These are phyloP conservation scores for Stereocaulon alpinum DNA, from an alignment of 495 filamentous ascomycete genomes.

Conservation along the genomic window DNA sequence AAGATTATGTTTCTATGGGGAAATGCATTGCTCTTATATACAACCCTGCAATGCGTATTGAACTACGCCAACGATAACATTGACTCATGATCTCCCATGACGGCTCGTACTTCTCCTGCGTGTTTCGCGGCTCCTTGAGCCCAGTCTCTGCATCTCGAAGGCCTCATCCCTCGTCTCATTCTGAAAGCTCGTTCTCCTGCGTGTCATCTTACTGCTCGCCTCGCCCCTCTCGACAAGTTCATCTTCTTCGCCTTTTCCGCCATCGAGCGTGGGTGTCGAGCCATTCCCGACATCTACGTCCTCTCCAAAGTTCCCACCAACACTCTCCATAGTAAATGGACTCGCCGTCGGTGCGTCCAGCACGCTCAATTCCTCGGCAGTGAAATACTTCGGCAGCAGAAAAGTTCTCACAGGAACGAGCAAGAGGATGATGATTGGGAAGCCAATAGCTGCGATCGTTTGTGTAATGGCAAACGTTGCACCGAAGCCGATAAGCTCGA, in stretches of 20 bases:
- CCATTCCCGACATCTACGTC: conserved; percentile 19
- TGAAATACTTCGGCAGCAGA: conserved; percentile 63
- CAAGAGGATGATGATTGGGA: conserved; percentile 74
- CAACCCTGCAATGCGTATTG: too few relatives aligned
- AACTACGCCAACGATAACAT: too few relatives aligned
- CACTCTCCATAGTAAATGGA: conserved; percentile 76
- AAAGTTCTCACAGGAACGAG: conserved; percentile 69
- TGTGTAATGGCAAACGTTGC: conserved; percentile 93
- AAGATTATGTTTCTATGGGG: too few relatives aligned
- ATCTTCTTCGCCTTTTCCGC: conserved; percentile 27
- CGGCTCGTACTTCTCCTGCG: not conserved
- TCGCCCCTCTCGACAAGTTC: conserved; percentile 20
- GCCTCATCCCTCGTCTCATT: not conserved
- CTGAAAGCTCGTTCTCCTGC: conserved; percentile 12
- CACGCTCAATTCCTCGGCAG: conserved; percentile 51
- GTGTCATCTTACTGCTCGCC: not conserved
- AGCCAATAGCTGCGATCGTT: conserved; percentile 88
- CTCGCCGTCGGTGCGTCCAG: conserved; percentile 77
- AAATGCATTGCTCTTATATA: too few relatives aligned
- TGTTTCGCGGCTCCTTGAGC: too few relatives aligned
- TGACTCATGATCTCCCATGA: not conserved
- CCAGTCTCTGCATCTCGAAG: not conserved
- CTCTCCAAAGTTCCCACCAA: conserved; percentile 58
- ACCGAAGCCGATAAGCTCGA: conserved; percentile 73
- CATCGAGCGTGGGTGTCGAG: conserved; percentile 5